phyloP scores from a whole-genome alignment of 2,329 filamentous ascomycete genomes.

The Orbilia brochopaga region DNA sequence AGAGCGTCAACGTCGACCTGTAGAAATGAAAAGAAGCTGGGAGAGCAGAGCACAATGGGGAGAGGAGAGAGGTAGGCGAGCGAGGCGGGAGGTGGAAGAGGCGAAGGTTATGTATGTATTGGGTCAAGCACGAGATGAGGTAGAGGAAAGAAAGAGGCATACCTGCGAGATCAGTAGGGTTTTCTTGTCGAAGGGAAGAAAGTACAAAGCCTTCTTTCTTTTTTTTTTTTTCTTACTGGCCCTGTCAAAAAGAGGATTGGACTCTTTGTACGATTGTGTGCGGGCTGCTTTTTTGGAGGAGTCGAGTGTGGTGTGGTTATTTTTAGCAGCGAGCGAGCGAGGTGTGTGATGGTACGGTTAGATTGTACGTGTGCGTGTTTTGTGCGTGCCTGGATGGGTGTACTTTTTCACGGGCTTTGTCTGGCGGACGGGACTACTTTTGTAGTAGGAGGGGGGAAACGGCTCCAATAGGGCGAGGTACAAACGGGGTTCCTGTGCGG shows the following conservation, averaged over 20 bases:
- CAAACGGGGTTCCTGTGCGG: too few relatives aligned
- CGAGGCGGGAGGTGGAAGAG: slow-evolving; percentile 29
- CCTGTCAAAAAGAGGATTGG: slow-evolving; percentile 38
- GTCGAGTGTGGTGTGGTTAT: slow-evolving; percentile 48
- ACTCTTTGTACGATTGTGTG: slow-evolving; percentile 22
- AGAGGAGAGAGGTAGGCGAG: slow-evolving; percentile 22
- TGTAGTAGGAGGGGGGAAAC: too few relatives aligned
- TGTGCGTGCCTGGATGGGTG: slow-evolving; percentile 28
- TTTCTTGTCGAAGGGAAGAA: slow-evolving; percentile 28
- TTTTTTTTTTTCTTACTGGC: slow-evolving; percentile 9
- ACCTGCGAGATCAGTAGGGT: slow-evolving; percentile 27
- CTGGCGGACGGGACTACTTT: too few relatives aligned
- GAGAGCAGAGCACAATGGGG: slow-evolving; percentile 15
- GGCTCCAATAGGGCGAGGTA: too few relatives aligned
- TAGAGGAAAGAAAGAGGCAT: slow-evolving; percentile 38
- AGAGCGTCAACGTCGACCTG: slow-evolving; percentile 52
- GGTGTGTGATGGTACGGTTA: slow-evolving; percentile 30
- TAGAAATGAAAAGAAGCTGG: slow-evolving; percentile 48
- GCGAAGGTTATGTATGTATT: slow-evolving; percentile 41
- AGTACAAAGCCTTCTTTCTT: slow-evolving; percentile 43
- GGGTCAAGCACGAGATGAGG: slow-evolving; percentile 37
- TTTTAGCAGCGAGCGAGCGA: slow-evolving; percentile 47
- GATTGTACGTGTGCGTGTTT: slow-evolving; percentile 17
- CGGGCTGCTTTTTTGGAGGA: slow-evolving; percentile 40
- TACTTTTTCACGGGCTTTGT: too few relatives aligned